Evolutionary conservation across 1,284 basidiomycete species (phyloP), one percentile per base, ranked within the genome.

Genomic region (Tilletia indica): DNA sequence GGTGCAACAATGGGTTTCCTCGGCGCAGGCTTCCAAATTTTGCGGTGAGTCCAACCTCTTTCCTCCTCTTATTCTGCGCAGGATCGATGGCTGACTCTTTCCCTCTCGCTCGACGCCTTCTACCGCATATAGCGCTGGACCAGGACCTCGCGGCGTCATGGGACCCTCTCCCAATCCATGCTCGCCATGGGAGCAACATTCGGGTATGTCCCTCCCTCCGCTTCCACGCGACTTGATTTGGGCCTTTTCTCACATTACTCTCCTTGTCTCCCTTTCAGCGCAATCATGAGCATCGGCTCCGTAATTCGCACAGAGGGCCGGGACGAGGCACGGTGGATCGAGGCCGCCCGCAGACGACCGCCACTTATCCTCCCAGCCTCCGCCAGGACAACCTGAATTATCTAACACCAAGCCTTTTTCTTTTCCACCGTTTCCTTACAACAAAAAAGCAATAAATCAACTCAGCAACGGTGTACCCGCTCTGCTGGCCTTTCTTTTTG

Each of bases 281-380:
- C 61, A 34, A 64, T 64, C 61, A 64, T 64, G 61, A 64, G 61
- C 34, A 64, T 64, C 61, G 61, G 61, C 16, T 38, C 61, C 61
- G 61, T 64, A 34, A 64, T 64, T 39, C 61, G 61, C 12, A 64
- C 61, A 36, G 61, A 64, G 36, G 61, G 61, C 34, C 38, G 19
- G 61, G 61, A 64, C 36, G 61, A 64, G 34, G 61, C 61, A 21
- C 61, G 61, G 9, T 64, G 61, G 61, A 38, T 64, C 61, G 61
- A 38, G 36, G 34, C 34, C 14, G 61, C 61, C 6, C 61, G 61
- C 3, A 25, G 61, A 42, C 12, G 9, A n/a, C 61, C 34, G 31
- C 61, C 36, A 8, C 34, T 19, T 19, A 19, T 38, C 31, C 61
- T 64, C 5, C 61, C 31, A 31, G 42, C 42, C 14, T 45, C 42